Evolutionary conservation across 768 basidiomycete genomes (phyloP).

Genomic region (Baorangia bicolor): DNA sequence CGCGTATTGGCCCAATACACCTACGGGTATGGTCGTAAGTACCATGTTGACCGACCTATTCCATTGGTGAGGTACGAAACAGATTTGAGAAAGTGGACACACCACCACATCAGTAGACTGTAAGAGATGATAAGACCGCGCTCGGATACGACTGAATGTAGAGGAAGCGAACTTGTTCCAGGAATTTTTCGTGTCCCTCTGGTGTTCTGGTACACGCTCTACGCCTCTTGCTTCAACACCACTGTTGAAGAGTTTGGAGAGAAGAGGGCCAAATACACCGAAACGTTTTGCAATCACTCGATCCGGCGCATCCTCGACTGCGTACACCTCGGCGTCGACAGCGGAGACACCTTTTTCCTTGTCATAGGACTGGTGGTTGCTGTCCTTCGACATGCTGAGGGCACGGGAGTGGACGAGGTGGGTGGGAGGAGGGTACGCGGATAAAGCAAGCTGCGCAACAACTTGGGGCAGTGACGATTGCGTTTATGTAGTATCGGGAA

Average conservation of each 20-base stretch:
- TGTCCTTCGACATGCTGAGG: conserved; percentile 7
- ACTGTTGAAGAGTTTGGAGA: conserved; percentile 42
- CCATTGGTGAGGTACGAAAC: not conserved
- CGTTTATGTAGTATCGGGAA: not conserved
- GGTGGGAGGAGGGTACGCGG: not conserved
- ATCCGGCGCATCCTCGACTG: conserved; percentile 29
- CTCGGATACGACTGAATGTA: not conserved
- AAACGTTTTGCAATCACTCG: conserved; percentile 31
- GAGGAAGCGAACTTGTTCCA: conserved; percentile 42
- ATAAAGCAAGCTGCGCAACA: not conserved
- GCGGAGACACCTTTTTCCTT: conserved; percentile 15
- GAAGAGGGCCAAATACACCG: conserved; percentile 29
- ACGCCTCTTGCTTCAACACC: conserved; percentile 57
- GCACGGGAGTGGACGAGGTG: not conserved
- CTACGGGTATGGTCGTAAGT: conserved; percentile 49
- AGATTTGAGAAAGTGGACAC: not conserved
- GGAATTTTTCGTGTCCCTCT: conserved; percentile 42
- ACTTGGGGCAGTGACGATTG: not conserved
- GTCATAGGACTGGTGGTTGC: conserved; percentile 8
- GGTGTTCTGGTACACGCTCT: conserved; percentile 51
- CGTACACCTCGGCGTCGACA: not conserved
- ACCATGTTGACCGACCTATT: conserved; percentile 48
- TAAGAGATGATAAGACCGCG: not conserved
- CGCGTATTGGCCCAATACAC: conserved; percentile 46
- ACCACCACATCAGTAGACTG: conserved; percentile 49